These are phyloP conservation scores for Diplodia seriata DNA, from an alignment of 2,329 filamentous ascomycete species.

Conservation along the genomic window DNA sequence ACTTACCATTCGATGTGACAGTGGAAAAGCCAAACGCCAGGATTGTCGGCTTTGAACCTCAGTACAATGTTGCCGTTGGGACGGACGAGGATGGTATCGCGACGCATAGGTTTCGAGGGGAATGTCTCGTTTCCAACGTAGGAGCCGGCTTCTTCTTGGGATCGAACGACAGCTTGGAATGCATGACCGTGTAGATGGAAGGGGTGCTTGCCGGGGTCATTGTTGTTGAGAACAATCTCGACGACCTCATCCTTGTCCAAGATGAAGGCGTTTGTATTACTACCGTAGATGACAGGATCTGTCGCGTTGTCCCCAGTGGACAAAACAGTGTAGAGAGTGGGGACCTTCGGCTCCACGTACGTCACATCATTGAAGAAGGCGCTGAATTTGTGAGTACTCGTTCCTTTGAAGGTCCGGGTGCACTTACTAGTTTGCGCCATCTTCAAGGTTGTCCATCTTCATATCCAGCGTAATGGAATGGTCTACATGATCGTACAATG, in stretches of 20 bases:
- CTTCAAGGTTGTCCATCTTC: constrained; percentile 69
- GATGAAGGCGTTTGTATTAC: constrained; percentile 65
- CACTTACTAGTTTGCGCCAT: constrained; percentile 70
- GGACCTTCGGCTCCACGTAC: constrained; percentile 77
- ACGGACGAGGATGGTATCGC: constrained; percentile 62
- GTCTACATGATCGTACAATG: constrained; percentile 67
- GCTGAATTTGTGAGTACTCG: constrained; percentile 36
- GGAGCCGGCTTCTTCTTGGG: constrained; percentile 43
- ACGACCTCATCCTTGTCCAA: constrained; percentile 72
- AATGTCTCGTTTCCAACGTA: constrained; percentile 46
- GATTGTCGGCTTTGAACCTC: constrained; percentile 63
- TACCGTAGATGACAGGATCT: constrained; percentile 54
- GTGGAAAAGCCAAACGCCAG: constrained; percentile 46
- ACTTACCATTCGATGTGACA: constrained; percentile 40
- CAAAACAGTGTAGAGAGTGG: constrained; percentile 78
- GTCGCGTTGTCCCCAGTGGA: constrained; percentile 61
- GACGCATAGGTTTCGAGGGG: constrained; percentile 54
- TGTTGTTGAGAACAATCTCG: constrained; percentile 78
- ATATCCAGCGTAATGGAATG: constrained; percentile 66
- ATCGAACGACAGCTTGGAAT: constrained; percentile 48
- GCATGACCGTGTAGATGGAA: constrained; percentile 70
- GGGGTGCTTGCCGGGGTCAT: constrained; percentile 73
- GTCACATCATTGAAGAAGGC: constrained; percentile 74
- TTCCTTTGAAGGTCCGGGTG: background rate
- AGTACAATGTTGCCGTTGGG: constrained; percentile 63